Percentiles rank a stretch among this genome's conserved stretches.
Conservation (phyloP, 148 eudicot species). For the Euryodendron excelsum region DNA sequence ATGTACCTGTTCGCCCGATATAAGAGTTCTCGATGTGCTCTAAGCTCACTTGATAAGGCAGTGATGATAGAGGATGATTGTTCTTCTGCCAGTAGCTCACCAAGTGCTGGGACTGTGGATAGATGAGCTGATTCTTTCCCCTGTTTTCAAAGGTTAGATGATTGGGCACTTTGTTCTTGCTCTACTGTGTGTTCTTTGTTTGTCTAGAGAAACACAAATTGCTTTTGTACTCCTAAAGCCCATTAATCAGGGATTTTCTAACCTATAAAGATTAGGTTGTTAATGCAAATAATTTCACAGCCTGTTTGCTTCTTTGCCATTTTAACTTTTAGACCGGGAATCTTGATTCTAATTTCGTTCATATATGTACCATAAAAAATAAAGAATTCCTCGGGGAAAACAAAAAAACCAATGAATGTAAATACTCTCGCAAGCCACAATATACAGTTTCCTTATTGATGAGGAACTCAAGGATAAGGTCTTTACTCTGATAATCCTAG, state of each 20-base stretch:
- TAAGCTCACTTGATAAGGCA: background rate
- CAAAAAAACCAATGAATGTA: no score
- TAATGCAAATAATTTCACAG: no score
- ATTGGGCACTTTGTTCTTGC: background rate
- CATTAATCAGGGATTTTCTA: background rate
- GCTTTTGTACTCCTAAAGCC: background rate
- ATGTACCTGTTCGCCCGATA: slow-evolving; percentile 29
- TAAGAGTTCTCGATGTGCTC: slow-evolving; percentile 18
- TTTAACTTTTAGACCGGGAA: no score
- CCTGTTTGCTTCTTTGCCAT: no score
- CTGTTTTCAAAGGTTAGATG: background rate
- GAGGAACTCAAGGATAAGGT: no score
- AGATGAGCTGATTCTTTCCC: background rate
- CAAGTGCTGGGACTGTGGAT: background rate
- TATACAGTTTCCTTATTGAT: no score
- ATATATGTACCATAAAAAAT: no score
- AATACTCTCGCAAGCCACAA: no score
- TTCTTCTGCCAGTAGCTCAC: slow-evolving; percentile 24
- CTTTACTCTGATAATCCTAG: no score
- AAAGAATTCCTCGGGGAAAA: no score
- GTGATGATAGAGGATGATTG: slow-evolving; percentile 4
- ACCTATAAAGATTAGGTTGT: background rate
- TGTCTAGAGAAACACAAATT: background rate
- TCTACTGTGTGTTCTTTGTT: background rate
- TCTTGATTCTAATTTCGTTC: no score